A percentile compares a stretch with the other conserved stretches of the same genome.
Conservation (phyloP, 495 filamentous ascomycete genomes). For the Penicillium tannophilum region DNA sequence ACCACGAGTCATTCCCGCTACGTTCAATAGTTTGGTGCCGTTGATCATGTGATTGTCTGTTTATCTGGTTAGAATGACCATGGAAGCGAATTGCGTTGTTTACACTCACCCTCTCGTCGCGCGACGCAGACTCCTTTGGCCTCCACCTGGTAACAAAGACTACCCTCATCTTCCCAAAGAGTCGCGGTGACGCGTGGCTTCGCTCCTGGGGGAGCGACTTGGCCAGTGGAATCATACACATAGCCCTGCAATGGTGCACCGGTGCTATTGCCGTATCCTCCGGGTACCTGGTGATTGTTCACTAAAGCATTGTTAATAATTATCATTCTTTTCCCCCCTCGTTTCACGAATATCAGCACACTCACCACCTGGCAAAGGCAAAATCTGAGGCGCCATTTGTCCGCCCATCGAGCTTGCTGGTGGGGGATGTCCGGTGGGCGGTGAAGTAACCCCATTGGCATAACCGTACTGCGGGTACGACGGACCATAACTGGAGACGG, state of each 20-base stretch:
- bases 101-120: slow-evolving; percentile 81
- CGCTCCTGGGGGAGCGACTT: slow-evolving; percentile 91
- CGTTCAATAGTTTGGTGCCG: slow-evolving; percentile 94
- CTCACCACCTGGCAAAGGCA: slow-evolving; percentile 65
- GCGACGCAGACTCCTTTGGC: slow-evolving; percentile 96
- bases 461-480: slow-evolving; percentile 76
- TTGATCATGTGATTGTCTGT: slow-evolving; percentile 99
- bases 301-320: slow-evolving; percentile 28
- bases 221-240: slow-evolving; percentile 83
- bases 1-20: slow-evolving; percentile 96
- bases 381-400: slow-evolving; percentile 55
- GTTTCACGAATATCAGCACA: not conserved
- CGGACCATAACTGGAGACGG: slow-evolving; percentile 72
- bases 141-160: slow-evolving; percentile 96
- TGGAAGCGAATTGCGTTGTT: not conserved
- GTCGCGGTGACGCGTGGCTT: slow-evolving; percentile 98
- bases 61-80: slow-evolving; percentile 10
- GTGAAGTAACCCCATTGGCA: slow-evolving; percentile 72
- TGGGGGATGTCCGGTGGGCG: slow-evolving; percentile 65
- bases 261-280: slow-evolving; percentile 52
- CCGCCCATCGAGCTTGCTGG: slow-evolving; percentile 68
- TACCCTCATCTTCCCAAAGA: slow-evolving; percentile 97
- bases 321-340: not conserved
- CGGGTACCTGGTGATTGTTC: slow-evolving; percentile 43
- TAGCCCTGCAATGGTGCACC: slow-evolving; percentile 54